Percentiles rank a stretch among this genome's conserved stretches.
phyloP scores from a whole-genome alignment of 2,329 filamentous ascomycete genomes.

The Fusarium zealandicum region DNA sequence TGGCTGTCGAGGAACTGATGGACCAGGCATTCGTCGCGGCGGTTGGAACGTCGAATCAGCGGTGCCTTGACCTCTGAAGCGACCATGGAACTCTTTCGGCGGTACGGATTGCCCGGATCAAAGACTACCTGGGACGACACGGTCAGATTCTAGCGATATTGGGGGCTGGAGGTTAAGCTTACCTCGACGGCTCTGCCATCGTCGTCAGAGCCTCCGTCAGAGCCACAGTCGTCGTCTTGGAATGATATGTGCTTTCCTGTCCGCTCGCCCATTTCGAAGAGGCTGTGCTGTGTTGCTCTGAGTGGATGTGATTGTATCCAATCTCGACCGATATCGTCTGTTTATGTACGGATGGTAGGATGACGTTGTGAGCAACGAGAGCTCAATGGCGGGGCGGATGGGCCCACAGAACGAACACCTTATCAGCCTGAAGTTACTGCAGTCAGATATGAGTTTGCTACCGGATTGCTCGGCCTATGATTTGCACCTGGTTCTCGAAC shows the following conservation, averaged over 20 bases:
- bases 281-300: neutral
- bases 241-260: conserved; percentile 38
- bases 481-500: neutral
- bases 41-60: conserved; percentile 39
- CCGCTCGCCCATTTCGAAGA: conserved; percentile 28
- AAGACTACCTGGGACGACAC: conserved; percentile 62
- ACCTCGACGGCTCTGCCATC: conserved; percentile 58
- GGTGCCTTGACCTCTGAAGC: conserved; percentile 54
- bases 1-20: conserved; percentile 70
- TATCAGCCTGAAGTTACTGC: too few relatives aligned
- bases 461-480: neutral
- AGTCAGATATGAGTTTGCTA: too few relatives aligned
- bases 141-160: neutral
- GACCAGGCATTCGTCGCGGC: conserved; percentile 66
- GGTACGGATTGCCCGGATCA: conserved; percentile 65
- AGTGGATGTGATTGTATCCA: neutral
- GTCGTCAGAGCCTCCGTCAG: conserved; percentile 61
- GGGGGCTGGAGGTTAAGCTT: conserved; percentile 21
- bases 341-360: neutral
- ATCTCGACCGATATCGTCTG: conserved; percentile 5
- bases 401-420: neutral
- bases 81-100: conserved; percentile 72
- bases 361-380: neutral
- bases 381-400: neutral
- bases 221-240: conserved; percentile 46